Percentiles rank a stretch among this genome's conserved stretches.
Conservation (phyloP, 2,329 filamentous ascomycete species). For the Fusarium sp. region DNA sequence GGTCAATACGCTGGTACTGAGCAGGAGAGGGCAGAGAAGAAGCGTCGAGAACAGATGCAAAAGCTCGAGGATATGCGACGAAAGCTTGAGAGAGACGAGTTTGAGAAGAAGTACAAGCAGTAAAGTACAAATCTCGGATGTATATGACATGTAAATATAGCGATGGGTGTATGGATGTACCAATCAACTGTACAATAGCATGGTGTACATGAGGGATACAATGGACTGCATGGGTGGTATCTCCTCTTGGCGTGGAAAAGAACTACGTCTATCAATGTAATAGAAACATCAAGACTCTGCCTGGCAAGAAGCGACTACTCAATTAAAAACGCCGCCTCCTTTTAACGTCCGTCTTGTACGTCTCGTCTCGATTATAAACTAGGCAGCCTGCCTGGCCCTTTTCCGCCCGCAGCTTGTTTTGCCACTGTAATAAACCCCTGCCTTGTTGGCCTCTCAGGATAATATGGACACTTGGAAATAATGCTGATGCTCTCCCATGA, state of each 20-base stretch:
- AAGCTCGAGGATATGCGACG: conserved; percentile 52
- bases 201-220: too few species aligned
- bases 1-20: conserved; percentile 50
- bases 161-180: conserved; percentile 1
- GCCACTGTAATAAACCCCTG: conserved; percentile 27
- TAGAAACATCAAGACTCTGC: conserved; percentile 13
- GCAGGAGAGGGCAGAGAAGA: conserved; percentile 51
- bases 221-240: background rate
- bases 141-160: conserved; percentile 36
- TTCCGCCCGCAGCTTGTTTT: conserved; percentile 33
- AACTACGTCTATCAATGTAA: conserved; percentile 34
- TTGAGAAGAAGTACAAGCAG: conserved; percentile 57
- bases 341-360: conserved; percentile 35
- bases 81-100: conserved; percentile 53
- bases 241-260: conserved; percentile 16
- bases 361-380: conserved; percentile 41
- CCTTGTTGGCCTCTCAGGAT: conserved; percentile 20
- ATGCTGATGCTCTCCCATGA: conserved; percentile 35
- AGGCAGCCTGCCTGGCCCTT: conserved; percentile 37
- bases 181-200: too few species aligned
- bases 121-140: conserved; percentile 14
- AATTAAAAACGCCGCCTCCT: conserved; percentile 21
- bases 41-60: conserved; percentile 50
- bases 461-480: conserved; percentile 34
- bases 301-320: background rate